A percentile compares a stretch with the other conserved stretches of the same genome.
Evolutionary conservation across 768 basidiomycete species (phyloP).

Genomic region (Tulasnella calospora): DNA sequence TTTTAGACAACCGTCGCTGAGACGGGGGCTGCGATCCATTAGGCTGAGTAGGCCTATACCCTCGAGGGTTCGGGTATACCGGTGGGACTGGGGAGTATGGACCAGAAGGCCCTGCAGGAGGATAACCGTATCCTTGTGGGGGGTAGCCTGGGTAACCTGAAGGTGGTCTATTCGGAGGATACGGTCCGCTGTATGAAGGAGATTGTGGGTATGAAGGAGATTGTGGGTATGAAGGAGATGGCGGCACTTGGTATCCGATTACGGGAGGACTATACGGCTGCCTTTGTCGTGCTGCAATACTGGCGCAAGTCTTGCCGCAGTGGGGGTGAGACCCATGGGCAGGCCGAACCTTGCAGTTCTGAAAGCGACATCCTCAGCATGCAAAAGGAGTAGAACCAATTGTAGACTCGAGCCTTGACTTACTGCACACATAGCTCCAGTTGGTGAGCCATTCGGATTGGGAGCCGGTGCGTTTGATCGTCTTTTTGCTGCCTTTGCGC

Average conservation of each 20-base stretch:
- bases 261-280: neutral
- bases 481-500: neutral
- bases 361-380: neutral
- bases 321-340: neutral
- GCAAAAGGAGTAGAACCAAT: neutral
- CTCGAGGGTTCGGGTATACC: neutral
- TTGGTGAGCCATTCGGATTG: neutral
- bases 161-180: neutral
- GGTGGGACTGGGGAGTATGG: neutral
- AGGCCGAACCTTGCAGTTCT: neutral
- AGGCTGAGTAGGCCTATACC: neutral
- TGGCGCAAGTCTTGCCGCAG: neutral
- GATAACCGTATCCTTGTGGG: neutral
- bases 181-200: neutral
- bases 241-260: neutral
- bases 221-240: neutral
- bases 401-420: neutral
- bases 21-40: neutral
- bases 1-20: neutral
- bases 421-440: neutral
- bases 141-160: neutral
- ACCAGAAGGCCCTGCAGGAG: neutral
- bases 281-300: neutral
- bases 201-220: no score
- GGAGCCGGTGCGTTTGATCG: neutral